A percentile compares a stretch with the other conserved stretches of the same genome.
Conservation (phyloP, 306 rosid species). For the Vigna trinervia region DNA sequence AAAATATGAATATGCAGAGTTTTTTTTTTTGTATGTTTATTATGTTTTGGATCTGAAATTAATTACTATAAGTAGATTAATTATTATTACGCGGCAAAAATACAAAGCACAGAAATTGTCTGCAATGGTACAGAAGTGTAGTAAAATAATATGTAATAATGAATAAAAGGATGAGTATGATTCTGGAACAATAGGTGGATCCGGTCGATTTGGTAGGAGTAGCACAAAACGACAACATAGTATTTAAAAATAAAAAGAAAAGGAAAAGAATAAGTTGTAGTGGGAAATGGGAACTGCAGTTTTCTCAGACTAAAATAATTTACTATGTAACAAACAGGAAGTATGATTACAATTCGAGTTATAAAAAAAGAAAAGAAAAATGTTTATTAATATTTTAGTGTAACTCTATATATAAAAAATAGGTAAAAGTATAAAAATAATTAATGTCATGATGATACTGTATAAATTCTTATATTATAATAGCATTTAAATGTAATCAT, state of each 20-base stretch:
- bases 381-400: too few species aligned
- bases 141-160: not conserved
- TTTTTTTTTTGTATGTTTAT: not conserved
- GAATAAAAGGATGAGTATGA: not conserved
- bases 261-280: too few species aligned
- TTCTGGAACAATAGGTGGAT: constrained; percentile 18
- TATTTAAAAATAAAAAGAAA: not conserved
- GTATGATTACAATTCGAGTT: not conserved
- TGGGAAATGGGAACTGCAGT: too few species aligned
- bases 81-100: constrained; percentile 32
- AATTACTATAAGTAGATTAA: constrained; percentile 16
- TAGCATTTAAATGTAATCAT: too few species aligned
- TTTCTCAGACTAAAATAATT: too few species aligned
- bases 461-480: too few species aligned
- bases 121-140: not conserved
- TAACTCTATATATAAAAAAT: too few species aligned
- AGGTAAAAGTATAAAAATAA: too few species aligned
- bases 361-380: too few species aligned
- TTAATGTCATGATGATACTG: too few species aligned
- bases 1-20: not conserved
- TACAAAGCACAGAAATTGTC: not conserved
- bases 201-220: constrained; percentile 33
- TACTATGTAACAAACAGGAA: not conserved
- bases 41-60: not conserved
- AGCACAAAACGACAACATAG: constrained; percentile 47